Percentiles rank a stretch among this genome's conserved stretches.
phyloP scores from a whole-genome alignment of 805 yeast genomes.

The Candida jianshihensis region DNA sequence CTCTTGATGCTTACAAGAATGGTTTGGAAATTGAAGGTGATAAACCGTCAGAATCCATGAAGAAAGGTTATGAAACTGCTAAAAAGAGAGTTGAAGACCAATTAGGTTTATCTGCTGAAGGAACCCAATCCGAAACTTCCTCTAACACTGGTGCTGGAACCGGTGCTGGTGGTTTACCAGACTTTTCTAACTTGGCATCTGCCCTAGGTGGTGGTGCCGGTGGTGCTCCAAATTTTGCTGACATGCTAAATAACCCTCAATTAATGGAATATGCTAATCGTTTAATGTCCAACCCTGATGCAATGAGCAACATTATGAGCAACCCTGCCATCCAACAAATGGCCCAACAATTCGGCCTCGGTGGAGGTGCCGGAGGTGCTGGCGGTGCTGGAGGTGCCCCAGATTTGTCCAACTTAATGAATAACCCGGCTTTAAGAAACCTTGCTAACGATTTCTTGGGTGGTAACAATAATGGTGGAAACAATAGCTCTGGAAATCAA shows the following conservation, averaged over 20 bases:
- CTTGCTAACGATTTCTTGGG: conserved; percentile 64
- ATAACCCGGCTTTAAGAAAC: conserved; percentile 69
- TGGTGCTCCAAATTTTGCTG: conserved; percentile 62
- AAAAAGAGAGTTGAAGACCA: conserved; percentile 81
- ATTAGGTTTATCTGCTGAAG: conserved; percentile 32
- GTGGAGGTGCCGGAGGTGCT: conserved; percentile 37
- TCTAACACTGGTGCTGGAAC: conserved; percentile 21
- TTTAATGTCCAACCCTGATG: conserved; percentile 80
- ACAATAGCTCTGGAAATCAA: not conserved
- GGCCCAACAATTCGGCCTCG: conserved; percentile 73
- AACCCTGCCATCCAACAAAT: conserved; percentile 77
- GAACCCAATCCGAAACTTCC: conserved; percentile 14
- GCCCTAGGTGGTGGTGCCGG: conserved; percentile 65
- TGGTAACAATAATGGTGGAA: conserved; percentile 13
- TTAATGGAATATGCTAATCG: conserved; percentile 83
- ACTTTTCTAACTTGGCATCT: conserved; percentile 38
- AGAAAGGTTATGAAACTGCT: conserved; percentile 89
- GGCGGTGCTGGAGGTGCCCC: conserved; percentile 31
- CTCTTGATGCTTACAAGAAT: conserved; percentile 82
- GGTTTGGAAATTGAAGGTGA: conserved; percentile 88
- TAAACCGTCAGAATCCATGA: conserved; percentile 80
- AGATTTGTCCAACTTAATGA: conserved; percentile 63
- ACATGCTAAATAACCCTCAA: conserved; percentile 85
- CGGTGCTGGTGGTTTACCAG: conserved; percentile 58
- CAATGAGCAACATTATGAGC: conserved; percentile 65